phyloP scores from a whole-genome alignment of 164 flowering plant genomes.

The Magnolia sinica region DNA sequence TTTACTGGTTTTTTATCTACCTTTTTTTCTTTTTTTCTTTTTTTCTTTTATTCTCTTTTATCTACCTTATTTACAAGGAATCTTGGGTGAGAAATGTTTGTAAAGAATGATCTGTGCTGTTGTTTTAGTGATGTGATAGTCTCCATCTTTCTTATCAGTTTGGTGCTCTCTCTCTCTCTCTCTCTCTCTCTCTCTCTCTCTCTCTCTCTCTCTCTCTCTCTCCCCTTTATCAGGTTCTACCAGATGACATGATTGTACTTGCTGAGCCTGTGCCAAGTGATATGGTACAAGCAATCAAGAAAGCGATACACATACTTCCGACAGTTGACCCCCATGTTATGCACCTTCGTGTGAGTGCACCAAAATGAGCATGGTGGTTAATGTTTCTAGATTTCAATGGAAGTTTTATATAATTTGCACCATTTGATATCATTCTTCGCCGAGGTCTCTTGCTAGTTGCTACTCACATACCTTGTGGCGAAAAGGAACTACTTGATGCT shows the following conservation, averaged over 20 bases:
- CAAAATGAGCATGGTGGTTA: background rate
- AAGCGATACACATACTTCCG: slow-evolving; percentile 80
- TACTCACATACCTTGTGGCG: background rate
- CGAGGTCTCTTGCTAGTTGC: background rate
- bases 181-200: background rate
- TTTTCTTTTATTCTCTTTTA: background rate
- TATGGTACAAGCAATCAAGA: slow-evolving; percentile 77
- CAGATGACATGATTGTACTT: slow-evolving; percentile 93
- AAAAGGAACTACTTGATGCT: background rate
- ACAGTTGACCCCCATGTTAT: slow-evolving; percentile 82
- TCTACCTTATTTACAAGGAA: background rate
- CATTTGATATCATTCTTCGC: no score
- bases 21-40: background rate
- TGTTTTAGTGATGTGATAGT: background rate
- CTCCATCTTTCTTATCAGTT: background rate
- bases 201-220: background rate
- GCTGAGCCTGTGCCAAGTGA: slow-evolving; percentile 88
- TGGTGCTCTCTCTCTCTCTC: background rate
- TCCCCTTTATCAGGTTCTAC: slow-evolving; percentile 59
- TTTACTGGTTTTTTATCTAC: background rate
- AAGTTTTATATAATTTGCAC: background rate
- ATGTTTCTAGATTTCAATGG: background rate
- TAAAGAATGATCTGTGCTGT: background rate
- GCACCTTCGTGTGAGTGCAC: slow-evolving; percentile 78
- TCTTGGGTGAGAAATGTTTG: background rate